These are phyloP conservation scores for Alternaria consortialis DNA, from an alignment of 2,329 filamentous ascomycete species.

Conservation along the genomic window DNA sequence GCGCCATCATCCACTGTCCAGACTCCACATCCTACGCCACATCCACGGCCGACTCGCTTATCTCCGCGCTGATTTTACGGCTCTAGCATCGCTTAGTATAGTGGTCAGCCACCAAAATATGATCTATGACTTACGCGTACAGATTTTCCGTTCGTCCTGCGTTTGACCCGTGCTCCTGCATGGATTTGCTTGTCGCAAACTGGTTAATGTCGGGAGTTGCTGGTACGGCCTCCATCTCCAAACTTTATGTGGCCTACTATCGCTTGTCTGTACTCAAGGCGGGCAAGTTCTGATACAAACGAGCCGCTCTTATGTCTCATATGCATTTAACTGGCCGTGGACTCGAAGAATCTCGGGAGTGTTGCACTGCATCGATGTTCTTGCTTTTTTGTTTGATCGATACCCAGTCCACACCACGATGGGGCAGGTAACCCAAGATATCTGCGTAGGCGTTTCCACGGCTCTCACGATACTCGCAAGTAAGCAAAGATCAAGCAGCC, in stretches of 20 bases:
- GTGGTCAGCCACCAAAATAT: neutral
- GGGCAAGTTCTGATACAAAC: neutral
- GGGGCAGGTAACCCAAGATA: conserved; percentile 22
- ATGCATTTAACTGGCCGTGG: neutral
- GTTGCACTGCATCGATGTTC: neutral
- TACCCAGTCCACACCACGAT: neutral
- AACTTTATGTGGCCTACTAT: conserved; percentile 2
- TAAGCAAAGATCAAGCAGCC: conserved; percentile 9
- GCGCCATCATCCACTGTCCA: neutral
- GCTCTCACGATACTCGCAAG: conserved; percentile 35
- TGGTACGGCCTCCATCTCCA: conserved; percentile 5
- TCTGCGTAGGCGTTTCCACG: conserved; percentile 31
- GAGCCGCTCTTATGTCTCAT: conserved; percentile 1
- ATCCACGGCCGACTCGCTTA: neutral
- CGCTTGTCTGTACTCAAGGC: neutral
- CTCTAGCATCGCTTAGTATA: conserved; percentile 9
- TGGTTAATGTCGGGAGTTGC: neutral
- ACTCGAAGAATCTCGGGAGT: neutral
- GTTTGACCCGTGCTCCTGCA: conserved; percentile 9
- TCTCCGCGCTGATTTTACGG: neutral
- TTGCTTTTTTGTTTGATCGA: neutral
- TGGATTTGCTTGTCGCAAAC: conserved; percentile 8
- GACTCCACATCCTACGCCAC: neutral
- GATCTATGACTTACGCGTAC: conserved; percentile 2
- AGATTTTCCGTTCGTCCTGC: neutral